phyloP scores from a whole-genome alignment of 495 filamentous ascomycete genomes.

The Xeromyces bisporus region DNA sequence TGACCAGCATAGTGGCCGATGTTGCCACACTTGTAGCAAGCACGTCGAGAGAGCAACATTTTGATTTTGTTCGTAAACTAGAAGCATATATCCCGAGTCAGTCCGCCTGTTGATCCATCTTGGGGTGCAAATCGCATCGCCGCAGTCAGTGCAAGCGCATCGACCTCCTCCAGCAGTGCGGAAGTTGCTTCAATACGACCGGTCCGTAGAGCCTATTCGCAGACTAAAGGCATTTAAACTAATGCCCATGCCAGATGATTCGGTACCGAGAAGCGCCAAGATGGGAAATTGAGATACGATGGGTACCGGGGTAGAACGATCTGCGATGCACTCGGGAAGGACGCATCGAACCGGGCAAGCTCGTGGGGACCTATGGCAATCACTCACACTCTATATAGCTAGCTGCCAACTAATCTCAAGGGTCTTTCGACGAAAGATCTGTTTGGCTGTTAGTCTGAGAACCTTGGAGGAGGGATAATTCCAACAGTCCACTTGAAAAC shows the following conservation, averaged over 20 bases:
- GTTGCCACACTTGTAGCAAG: slow-evolving; percentile 99
- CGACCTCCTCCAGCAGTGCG: background rate
- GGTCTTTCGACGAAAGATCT: slow-evolving; percentile 10
- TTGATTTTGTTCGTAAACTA: slow-evolving; percentile 51
- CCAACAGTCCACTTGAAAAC: slow-evolving; percentile 16
- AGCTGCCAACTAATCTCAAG: slow-evolving; percentile 8
- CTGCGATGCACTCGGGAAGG: slow-evolving; percentile 3
- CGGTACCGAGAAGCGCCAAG: no score
- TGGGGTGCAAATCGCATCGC: background rate
- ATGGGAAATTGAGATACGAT: no score
- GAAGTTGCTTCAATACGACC: no score
- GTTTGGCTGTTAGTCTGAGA: slow-evolving; percentile 16
- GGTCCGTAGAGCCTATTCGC: background rate
- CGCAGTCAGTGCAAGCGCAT: background rate
- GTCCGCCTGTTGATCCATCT: background rate
- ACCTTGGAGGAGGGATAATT: slow-evolving; percentile 19
- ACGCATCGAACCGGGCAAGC: slow-evolving; percentile 6
- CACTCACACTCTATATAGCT: slow-evolving; percentile 16
- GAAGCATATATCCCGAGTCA: background rate
- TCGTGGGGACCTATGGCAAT: slow-evolving; percentile 1
- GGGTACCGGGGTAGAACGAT: background rate
- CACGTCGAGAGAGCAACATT: slow-evolving; percentile 91
- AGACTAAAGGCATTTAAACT: background rate
- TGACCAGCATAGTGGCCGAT: slow-evolving; percentile 90
- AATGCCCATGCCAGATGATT: background rate